Conservation (phyloP, 129 eudicot species). For the Flaveria robusta region DNA sequence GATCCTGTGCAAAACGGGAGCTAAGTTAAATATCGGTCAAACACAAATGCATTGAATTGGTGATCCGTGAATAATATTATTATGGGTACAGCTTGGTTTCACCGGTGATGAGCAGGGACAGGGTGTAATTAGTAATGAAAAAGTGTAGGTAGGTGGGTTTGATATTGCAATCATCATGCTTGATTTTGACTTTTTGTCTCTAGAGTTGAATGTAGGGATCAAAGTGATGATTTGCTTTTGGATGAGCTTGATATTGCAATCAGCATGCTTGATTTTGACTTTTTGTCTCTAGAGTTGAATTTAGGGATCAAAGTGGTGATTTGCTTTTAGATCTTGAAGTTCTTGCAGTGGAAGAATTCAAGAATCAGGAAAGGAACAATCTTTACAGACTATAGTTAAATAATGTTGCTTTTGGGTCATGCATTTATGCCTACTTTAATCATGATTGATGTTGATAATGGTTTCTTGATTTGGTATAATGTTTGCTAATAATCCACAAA, state of each 20-base stretch:
- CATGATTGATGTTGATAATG: neutral
- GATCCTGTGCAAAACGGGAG: too few relatives aligned
- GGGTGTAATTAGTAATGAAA: constrained; percentile 21
- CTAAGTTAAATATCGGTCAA: too few relatives aligned
- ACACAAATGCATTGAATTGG: constrained; percentile 10
- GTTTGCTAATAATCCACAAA: too few relatives aligned
- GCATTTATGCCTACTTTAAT: constrained; percentile 4
- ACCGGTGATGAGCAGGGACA: constrained; percentile 17
- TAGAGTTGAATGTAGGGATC: neutral
- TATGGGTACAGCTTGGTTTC: constrained; percentile 6
- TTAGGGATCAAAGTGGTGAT: constrained; percentile 9
- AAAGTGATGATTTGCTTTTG: constrained; percentile 20
- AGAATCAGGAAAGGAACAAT: constrained; percentile 13
- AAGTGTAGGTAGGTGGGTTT: constrained; percentile 26
- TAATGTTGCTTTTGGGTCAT: neutral
- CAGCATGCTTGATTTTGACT: constrained; percentile 18
- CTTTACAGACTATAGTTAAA: constrained; percentile 22
- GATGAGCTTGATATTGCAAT: constrained; percentile 29
- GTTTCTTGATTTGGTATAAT: neutral
- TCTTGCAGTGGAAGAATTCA: neutral
- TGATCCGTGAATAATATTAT: constrained; percentile 33
- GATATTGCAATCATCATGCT: constrained; percentile 23
- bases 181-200: constrained; percentile 30
- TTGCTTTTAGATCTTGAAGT: constrained; percentile 15
- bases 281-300: constrained; percentile 19